Conservation (phyloP, 2,329 filamentous ascomycete genomes). For the Fusarium coffeatum region DNA sequence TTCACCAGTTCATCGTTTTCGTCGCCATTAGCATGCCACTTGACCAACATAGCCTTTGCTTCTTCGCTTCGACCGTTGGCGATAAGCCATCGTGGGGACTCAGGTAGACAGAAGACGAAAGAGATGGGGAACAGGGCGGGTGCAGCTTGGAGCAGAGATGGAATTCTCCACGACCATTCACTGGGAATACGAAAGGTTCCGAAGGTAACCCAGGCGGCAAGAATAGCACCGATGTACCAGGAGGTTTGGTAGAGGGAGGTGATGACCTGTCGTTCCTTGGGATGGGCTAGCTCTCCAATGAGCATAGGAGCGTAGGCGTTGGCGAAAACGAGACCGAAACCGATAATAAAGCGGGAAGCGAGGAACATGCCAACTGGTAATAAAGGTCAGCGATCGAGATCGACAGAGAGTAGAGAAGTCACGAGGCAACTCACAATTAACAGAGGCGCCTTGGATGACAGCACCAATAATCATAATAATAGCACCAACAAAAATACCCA, state of each 20-base stretch:
- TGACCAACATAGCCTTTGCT: slow-evolving; percentile 36
- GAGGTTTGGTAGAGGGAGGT: slow-evolving; percentile 64
- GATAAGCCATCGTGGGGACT: slow-evolving; percentile 71
- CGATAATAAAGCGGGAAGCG: slow-evolving; percentile 62
- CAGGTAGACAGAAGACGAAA: slow-evolving; percentile 64
- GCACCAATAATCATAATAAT: slow-evolving; percentile 3
- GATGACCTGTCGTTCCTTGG: slow-evolving; percentile 64
- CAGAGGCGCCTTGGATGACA: not conserved
- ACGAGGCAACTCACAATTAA: not conserved
- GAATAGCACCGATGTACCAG: slow-evolving; percentile 60
- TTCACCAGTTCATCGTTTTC: slow-evolving; percentile 5
- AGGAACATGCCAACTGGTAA: slow-evolving; percentile 63
- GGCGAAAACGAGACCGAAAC: slow-evolving; percentile 64
- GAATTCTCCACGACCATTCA: slow-evolving; percentile 51
- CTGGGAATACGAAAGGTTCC: slow-evolving; percentile 50
- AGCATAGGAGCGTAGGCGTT: slow-evolving; percentile 64
- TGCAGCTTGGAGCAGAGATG: slow-evolving; percentile 41
- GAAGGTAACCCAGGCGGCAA: slow-evolving; percentile 57
- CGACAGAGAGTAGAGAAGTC: fast-evolving
- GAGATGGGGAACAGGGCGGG: slow-evolving; percentile 33
- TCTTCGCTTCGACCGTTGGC: slow-evolving; percentile 52
- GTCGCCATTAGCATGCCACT: slow-evolving; percentile 22
- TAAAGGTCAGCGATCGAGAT: fast-evolving
- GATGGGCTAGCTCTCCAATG: slow-evolving; percentile 65
- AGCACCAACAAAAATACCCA: slow-evolving; percentile 11